Conservation (phyloP, 345 rosid genomes). For the Noccaea bulbosa region DNA sequence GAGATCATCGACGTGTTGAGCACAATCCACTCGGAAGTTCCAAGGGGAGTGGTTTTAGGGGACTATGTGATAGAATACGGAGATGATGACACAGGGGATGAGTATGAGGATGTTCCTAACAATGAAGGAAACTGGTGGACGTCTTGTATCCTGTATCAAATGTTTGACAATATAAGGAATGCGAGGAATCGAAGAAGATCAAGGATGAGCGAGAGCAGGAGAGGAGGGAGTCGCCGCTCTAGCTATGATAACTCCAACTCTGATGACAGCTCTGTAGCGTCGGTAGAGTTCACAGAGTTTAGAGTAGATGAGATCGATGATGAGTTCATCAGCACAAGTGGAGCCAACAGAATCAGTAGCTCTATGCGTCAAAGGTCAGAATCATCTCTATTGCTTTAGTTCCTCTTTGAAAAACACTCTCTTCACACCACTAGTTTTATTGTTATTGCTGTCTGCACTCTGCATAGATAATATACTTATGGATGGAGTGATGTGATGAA, state of each 20-base stretch:
- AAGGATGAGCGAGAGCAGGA: slow-evolving; percentile 69
- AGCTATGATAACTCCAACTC: slow-evolving; percentile 78
- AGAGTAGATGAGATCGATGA: slow-evolving; percentile 88
- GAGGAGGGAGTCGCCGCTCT: slow-evolving; percentile 75
- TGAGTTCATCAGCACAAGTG: slow-evolving; percentile 62
- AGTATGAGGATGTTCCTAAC: slow-evolving; percentile 79
- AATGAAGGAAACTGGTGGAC: slow-evolving; percentile 95
- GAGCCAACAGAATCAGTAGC: slow-evolving; percentile 55
- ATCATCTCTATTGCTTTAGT: slow-evolving; percentile 22
- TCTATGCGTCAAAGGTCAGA: slow-evolving; percentile 79
- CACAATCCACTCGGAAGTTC: slow-evolving; percentile 96
- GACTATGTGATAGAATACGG: slow-evolving; percentile 98
- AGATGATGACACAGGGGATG: slow-evolving; percentile 85
- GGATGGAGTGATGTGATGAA: too few relatives aligned
- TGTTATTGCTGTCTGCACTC: slow-evolving; percentile 9
- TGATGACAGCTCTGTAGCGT: slow-evolving; percentile 90
- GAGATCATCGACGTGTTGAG: slow-evolving; percentile 94
- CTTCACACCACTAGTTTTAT: slow-evolving; percentile 7
- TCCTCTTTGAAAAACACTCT: not conserved
- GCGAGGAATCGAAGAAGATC: slow-evolving; percentile 89
- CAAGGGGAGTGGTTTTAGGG: slow-evolving; percentile 91
- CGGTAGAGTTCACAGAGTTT: slow-evolving; percentile 74
- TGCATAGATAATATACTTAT: slow-evolving; percentile 4
- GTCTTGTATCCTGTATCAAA: slow-evolving; percentile 85
- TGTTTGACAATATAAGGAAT: slow-evolving; percentile 85